phyloP scores from a whole-genome alignment of 176 grass and related monocot species.

The Bolboschoenus planiculmis region DNA sequence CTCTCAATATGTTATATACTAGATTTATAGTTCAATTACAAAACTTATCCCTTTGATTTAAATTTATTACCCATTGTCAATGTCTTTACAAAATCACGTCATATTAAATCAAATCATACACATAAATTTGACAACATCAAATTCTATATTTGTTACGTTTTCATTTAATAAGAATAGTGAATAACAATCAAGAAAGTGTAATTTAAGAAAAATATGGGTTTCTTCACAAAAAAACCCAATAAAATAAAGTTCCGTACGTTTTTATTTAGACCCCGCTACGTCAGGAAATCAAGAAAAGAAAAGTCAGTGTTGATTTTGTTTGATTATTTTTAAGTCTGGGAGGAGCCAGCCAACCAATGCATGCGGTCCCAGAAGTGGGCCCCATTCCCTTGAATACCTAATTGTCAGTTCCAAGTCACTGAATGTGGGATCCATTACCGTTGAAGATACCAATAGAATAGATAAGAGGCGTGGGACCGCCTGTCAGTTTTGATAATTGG shows the following conservation, averaged over 20 bases:
- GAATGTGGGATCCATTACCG: neutral
- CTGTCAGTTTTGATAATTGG: neutral
- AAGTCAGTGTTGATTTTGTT: constrained; percentile 3
- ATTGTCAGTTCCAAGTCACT: neutral
- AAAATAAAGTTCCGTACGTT: neutral
- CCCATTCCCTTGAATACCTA: neutral
- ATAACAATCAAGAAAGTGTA: neutral
- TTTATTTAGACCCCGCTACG: neutral
- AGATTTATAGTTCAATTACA: too few relatives aligned
- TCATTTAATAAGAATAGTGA: neutral
- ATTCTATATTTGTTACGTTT: neutral
- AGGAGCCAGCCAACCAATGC: neutral
- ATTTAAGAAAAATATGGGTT: neutral
- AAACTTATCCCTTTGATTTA: neutral
- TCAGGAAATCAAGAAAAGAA: neutral
- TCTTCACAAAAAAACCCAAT: neutral
- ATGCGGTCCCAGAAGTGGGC: neutral
- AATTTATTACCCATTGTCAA: neutral
- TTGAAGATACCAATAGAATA: neutral
- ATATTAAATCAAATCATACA: neutral
- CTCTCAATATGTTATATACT: too few relatives aligned
- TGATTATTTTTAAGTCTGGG: neutral
- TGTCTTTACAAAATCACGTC: neutral
- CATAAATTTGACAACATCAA: neutral
- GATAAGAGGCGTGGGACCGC: neutral